These are phyloP conservation scores for Thalassiosira hispida DNA, from an alignment of 352 stramenopile genomes.

Conservation along the genomic window DNA sequence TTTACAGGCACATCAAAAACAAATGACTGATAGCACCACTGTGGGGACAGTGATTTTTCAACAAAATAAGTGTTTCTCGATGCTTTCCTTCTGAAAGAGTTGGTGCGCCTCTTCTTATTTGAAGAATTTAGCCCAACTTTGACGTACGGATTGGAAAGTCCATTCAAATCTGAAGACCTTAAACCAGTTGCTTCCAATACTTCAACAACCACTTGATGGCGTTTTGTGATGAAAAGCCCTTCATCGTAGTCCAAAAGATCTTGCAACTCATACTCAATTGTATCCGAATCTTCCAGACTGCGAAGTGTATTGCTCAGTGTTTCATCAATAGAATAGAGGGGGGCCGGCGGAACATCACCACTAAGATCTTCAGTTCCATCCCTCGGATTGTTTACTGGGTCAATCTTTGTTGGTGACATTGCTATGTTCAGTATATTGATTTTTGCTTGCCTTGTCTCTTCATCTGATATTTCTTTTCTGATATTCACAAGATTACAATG, in stretches of 20 bases:
- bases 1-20: slow-evolving; percentile 82
- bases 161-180: slow-evolving; percentile 74
- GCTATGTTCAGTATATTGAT: slow-evolving; percentile 52
- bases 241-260: slow-evolving; percentile 61
- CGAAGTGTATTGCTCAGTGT: background rate
- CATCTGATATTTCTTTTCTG: slow-evolving; percentile 63
- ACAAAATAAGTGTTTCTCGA: slow-evolving; percentile 82
- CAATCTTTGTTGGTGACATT: slow-evolving; percentile 8
- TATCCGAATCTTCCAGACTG: slow-evolving; percentile 12
- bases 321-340: slow-evolving; percentile 6
- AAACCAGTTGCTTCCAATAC: slow-evolving; percentile 82
- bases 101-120: slow-evolving; percentile 48
- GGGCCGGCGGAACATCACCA: background rate
- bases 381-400: background rate
- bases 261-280: slow-evolving; percentile 54
- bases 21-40: slow-evolving; percentile 82
- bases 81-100: slow-evolving; percentile 62
- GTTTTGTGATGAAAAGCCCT: slow-evolving; percentile 69
- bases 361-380: slow-evolving; percentile 33
- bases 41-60: slow-evolving; percentile 76
- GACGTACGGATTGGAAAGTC: slow-evolving; percentile 81
- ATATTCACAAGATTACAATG: slow-evolving; percentile 64
- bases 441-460: slow-evolving; percentile 50
- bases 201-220: slow-evolving; percentile 81
- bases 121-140: slow-evolving; percentile 68